Evolutionary conservation across 148 eudicot species (phyloP).

Genomic region (Pouteria glomerata): DNA sequence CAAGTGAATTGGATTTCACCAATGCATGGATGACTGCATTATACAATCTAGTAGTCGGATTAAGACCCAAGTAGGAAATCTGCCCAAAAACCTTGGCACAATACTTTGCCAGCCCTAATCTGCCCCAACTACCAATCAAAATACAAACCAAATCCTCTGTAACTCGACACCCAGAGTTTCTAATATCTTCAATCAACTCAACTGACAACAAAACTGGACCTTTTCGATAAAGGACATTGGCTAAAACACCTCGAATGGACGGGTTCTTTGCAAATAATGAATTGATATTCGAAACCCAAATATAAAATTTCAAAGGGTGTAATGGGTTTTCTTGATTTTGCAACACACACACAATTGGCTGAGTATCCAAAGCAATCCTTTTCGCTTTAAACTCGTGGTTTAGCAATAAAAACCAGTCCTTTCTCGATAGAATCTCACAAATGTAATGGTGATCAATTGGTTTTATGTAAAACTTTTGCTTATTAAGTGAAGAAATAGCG

Average conservation of each 20-base stretch:
- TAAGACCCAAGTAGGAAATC: constrained; percentile 67
- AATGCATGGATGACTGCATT: constrained; percentile 94
- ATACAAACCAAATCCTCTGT: constrained; percentile 67
- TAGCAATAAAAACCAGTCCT: constrained; percentile 82
- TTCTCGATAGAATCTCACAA: constrained; percentile 50
- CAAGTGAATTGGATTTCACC: constrained; percentile 82
- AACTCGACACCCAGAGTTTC: constrained; percentile 47
- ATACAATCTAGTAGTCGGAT: constrained; percentile 77
- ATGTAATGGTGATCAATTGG: constrained; percentile 52
- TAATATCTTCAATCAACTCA: constrained; percentile 58
- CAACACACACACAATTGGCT: constrained; percentile 52
- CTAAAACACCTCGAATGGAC: constrained; percentile 45
- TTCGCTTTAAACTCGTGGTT: constrained; percentile 63
- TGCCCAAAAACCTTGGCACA: constrained; percentile 82
- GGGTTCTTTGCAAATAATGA: constrained; percentile 47
- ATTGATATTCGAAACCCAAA: constrained; percentile 61
- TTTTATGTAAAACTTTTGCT: constrained; percentile 6
- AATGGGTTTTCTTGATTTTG: constrained; percentile 77
- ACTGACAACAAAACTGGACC: constrained; percentile 69
- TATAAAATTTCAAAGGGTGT: constrained; percentile 48
- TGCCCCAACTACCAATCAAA: constrained; percentile 92
- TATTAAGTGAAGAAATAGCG: constrained; percentile 13
- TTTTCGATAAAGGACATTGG: constrained; percentile 50
- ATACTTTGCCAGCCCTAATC: constrained; percentile 87
- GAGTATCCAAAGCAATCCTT: constrained; percentile 44